Conservation (phyloP, 2,329 filamentous ascomycete genomes). For the Ophiostoma angusticollis region DNA sequence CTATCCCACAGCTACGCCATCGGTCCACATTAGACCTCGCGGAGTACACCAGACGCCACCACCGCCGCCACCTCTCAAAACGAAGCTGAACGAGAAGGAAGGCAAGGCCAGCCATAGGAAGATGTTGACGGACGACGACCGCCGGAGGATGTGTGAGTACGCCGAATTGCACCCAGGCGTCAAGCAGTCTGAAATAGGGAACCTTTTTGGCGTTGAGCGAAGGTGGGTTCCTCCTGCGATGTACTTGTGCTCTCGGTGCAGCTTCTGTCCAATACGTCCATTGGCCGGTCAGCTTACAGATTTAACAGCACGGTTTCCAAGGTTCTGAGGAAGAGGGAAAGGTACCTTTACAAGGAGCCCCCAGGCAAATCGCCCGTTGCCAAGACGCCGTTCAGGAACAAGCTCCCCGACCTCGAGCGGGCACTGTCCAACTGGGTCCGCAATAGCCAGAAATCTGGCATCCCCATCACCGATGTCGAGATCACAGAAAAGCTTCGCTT, state of each 20-base stretch:
- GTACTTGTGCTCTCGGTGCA: not conserved
- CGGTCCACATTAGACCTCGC: slow-evolving; percentile 4
- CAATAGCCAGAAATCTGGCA: slow-evolving; percentile 66
- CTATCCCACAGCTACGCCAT: slow-evolving; percentile 48
- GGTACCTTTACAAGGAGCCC: slow-evolving; percentile 75
- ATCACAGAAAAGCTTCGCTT: slow-evolving; percentile 75
- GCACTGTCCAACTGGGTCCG: slow-evolving; percentile 78
- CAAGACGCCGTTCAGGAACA: slow-evolving; percentile 73
- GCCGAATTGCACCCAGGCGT: slow-evolving; percentile 79
- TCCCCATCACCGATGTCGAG: slow-evolving; percentile 61
- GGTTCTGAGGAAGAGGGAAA: slow-evolving; percentile 85
- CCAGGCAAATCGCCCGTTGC: slow-evolving; percentile 59
- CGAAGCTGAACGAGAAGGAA: slow-evolving; percentile 27
- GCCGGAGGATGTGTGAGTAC: slow-evolving; percentile 86
- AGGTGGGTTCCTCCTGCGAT: slow-evolving; percentile 54
- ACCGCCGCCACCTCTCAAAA: slow-evolving; percentile 38
- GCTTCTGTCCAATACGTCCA: not conserved
- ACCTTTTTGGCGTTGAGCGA: slow-evolving; percentile 89
- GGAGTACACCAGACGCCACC: slow-evolving; percentile 17
- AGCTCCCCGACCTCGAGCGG: slow-evolving; percentile 81
- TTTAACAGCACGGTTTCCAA: slow-evolving; percentile 85
- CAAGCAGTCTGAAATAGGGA: slow-evolving; percentile 94
- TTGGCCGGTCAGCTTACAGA: not conserved
- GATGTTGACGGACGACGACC: slow-evolving; percentile 83
- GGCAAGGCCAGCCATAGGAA: slow-evolving; percentile 58